Evolutionary conservation across 495 filamentous ascomycete genomes (phyloP), one percentile per base, ranked within the genome.

Genomic region (Astrothelium subdiscretum): DNA sequence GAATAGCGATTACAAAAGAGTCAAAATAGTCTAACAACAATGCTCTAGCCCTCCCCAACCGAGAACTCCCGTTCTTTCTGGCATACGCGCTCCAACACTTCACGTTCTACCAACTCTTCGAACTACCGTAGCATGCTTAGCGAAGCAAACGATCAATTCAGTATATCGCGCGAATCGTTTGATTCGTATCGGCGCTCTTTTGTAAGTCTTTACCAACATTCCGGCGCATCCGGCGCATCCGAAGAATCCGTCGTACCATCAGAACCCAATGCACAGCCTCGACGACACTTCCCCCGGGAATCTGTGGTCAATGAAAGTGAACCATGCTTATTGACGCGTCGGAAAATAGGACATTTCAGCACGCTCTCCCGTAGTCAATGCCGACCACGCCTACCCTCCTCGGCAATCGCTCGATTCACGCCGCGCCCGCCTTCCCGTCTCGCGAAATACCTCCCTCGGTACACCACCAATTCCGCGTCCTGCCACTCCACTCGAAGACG

Each of bases 141-240:
- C 48, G 80, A 85, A 68, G 88, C 92, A 62, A 89, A 91, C 69
- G 94, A 97, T 69, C 92, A 89, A 26, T 98, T 98, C 75, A 90
- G 87, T 59, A 98, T 98, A 75, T 96, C 94, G 32, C 85, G 94
- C 67, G 94, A 98, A 75, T 96, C 91, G 10, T 98, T 97, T 73
- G 94, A 98, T 72, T 96, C 92, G 31, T 98, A 98, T 72, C 83
- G 94, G 59, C 86, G 94, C 64, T 97, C 94, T 62, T 98, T 98
- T 77, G 92, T 95, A 81, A 61, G 87, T 78, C 32, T 26, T 59
- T 8, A 62, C 38, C 24, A 59, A 60, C 32, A 58, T 60, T 58
- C 35, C 51, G 52, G 44, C 63, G 40, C 51, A 59, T 62, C 24
- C 31, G 54, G 20, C 42, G 24, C 59, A 57, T 26, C 64, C 57